Evolutionary conservation across 345 rosid species (phyloP).

Genomic region (Rhodamnia argentea): DNA sequence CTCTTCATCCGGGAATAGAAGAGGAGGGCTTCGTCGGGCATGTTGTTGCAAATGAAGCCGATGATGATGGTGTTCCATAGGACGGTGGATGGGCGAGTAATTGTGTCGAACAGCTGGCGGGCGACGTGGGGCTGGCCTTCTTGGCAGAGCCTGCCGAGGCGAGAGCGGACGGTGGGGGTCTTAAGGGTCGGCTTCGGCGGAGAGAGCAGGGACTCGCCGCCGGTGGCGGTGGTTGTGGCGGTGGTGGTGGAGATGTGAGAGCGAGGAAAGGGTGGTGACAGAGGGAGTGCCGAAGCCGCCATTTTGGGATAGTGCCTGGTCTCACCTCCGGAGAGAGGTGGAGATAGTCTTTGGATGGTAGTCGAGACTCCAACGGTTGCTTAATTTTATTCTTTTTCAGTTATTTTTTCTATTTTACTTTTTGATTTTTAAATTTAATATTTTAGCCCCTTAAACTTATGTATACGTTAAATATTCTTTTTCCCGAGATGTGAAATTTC

Average conservation of each 20-base stretch:
- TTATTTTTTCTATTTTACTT: not conserved
- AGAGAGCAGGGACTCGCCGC: not conserved
- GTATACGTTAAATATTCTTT: not conserved
- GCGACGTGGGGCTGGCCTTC: conserved; percentile 68
- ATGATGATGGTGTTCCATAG: conserved; percentile 87
- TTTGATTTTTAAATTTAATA: not conserved
- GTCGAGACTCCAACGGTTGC: not conserved
- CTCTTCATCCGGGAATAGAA: conserved; percentile 61
- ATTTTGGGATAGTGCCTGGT: not conserved
- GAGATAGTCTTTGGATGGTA: not conserved
- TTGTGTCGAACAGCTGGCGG: conserved; percentile 76
- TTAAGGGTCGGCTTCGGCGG: not conserved
- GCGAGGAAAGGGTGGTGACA: not conserved
- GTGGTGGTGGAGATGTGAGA: not conserved
- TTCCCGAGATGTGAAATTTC: not conserved
- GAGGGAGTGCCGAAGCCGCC: not conserved
- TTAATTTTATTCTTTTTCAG: not conserved
- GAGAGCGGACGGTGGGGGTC: conserved; percentile 71
- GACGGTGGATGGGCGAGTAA: conserved; percentile 65
- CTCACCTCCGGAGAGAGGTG: not conserved
- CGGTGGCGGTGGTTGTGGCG: not conserved
- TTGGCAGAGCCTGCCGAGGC: conserved; percentile 69
- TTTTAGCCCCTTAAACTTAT: not conserved
- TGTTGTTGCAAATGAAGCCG: conserved; percentile 69
- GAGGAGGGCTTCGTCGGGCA: conserved; percentile 63